A percentile compares a stretch with the other conserved stretches of the same genome.
Conservation (phyloP, 768 basidiomycete genomes). For the Auricularia auricula-judae region DNA sequence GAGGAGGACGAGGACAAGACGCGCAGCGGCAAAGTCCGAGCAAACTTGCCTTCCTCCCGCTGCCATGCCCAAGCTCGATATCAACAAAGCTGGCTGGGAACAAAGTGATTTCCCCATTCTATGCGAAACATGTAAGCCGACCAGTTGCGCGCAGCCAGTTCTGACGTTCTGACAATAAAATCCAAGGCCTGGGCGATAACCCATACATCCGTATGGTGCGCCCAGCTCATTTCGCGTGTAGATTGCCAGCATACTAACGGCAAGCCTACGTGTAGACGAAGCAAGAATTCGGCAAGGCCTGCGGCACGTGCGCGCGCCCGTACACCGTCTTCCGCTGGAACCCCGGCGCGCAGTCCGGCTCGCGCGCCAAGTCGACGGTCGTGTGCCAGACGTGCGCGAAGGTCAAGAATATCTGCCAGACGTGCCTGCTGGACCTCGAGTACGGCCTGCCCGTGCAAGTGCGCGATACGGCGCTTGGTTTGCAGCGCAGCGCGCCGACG, state of each 20-base stretch:
- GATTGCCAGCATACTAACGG: not conserved
- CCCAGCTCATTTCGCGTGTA: conserved; percentile 1
- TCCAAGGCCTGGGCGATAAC: conserved; percentile 70
- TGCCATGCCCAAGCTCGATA: conserved; percentile 51
- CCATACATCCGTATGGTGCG: conserved; percentile 90
- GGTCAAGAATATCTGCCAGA: conserved; percentile 94
- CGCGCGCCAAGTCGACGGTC: conserved; percentile 93
- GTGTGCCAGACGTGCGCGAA: conserved; percentile 97
- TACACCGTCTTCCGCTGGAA: conserved; percentile 99
- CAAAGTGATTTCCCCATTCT: conserved; percentile 89
- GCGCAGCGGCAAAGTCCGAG: too few relatives aligned
- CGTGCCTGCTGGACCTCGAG: conserved; percentile 91
- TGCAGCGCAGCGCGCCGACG: conserved; percentile 80
- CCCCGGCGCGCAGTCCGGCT: conserved; percentile 63
- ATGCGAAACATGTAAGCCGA: conserved; percentile 74
- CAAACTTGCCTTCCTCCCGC: too few relatives aligned
- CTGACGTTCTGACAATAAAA: not conserved
- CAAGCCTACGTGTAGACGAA: conserved; percentile 52
- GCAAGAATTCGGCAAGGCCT: conserved; percentile 91
- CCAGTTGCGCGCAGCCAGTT: not conserved
- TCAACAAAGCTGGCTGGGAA: conserved; percentile 93
- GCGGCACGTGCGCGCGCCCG: conserved; percentile 93
- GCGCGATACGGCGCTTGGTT: conserved; percentile 83
- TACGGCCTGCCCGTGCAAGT: conserved; percentile 96
- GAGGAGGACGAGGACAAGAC: too few relatives aligned